A percentile compares a stretch with the other conserved stretches of the same genome.
Evolutionary conservation across 2,329 filamentous ascomycete genomes (phyloP).

Genomic region (Hymenoscyphus scutula): DNA sequence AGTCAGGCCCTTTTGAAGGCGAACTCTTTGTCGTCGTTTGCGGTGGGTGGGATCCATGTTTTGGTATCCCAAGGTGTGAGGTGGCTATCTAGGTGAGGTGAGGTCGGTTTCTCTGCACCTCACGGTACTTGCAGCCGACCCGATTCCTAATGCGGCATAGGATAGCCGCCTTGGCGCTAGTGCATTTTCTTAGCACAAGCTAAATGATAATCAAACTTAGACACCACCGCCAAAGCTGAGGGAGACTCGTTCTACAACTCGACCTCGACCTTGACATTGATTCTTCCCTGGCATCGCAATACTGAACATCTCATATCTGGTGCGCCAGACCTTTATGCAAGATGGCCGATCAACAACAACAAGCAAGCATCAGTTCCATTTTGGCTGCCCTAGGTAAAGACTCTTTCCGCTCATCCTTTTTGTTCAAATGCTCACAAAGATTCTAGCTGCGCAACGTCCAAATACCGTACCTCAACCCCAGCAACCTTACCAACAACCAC

Average conservation of each 20-base stretch:
- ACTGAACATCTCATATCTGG: background rate
- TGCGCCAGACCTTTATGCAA: conserved; percentile 10
- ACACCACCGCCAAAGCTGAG: background rate
- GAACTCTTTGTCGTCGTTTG: too few relatives aligned
- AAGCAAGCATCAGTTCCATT: conserved; percentile 49
- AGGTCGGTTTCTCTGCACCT: background rate
- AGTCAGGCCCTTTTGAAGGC: too few relatives aligned
- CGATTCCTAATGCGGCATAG: background rate
- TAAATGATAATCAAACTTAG: background rate
- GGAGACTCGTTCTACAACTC: background rate
- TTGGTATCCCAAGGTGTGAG: background rate
- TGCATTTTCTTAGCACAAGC: conserved; percentile 1
- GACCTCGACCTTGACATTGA: background rate
- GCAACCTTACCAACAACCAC: conserved; percentile 30
- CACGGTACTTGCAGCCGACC: background rate
- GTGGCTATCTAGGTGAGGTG: too few relatives aligned
- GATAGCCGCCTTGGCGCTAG: background rate
- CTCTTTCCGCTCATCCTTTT: conserved; percentile 13
- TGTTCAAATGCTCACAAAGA: conserved; percentile 17
- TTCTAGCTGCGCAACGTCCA: conserved; percentile 48
- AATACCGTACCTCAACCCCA: conserved; percentile 46
- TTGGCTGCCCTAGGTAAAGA: conserved; percentile 48
- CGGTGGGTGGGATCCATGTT: background rate
- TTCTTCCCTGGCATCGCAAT: background rate
- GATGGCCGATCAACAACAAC: conserved; percentile 44